phyloP scores from a whole-genome alignment of 2,329 filamentous ascomycete genomes.

The Trichoderma sp. region DNA sequence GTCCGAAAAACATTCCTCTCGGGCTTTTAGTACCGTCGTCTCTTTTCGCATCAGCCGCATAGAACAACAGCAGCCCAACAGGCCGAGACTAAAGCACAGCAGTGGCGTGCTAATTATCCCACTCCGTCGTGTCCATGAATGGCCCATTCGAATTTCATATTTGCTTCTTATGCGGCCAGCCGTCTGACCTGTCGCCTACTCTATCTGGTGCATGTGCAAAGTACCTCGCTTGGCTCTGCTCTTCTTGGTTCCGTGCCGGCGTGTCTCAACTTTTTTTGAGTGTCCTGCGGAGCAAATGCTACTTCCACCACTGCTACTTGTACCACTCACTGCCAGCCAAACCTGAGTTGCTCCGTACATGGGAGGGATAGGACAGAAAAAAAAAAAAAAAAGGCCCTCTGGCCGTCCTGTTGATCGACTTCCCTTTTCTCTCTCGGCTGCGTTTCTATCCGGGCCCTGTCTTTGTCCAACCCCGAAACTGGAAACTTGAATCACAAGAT shows the following conservation, averaged over 20 bases:
- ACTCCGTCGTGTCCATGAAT: neutral
- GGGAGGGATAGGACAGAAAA: neutral
- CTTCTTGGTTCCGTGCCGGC: neutral
- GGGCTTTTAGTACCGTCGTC: neutral
- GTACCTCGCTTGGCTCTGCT: neutral
- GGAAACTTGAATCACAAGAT: slow-evolving; percentile 18
- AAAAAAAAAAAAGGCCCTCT: neutral
- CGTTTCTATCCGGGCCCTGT: neutral
- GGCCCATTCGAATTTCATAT: neutral
- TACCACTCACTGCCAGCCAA: neutral
- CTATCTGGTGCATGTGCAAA: neutral
- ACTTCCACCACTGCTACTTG: neutral
- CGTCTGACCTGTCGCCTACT: slow-evolving; percentile 20
- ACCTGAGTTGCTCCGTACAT: neutral
- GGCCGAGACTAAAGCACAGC: neutral
- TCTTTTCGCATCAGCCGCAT: neutral
- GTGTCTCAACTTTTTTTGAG: neutral
- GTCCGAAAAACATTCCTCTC: slow-evolving; percentile 8
- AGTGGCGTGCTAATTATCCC: neutral
- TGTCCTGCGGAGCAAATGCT: neutral
- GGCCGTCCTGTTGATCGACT: slow-evolving; percentile 14
- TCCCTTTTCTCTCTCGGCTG: slow-evolving; percentile 16
- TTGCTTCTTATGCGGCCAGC: slow-evolving; percentile 14
- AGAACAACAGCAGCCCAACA: neutral
- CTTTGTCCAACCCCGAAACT: slow-evolving; percentile 18